Base-by-base conservation (phyloP, 2,329 filamentous ascomycete genomes). In the Epichloe uncinata region DNA sequence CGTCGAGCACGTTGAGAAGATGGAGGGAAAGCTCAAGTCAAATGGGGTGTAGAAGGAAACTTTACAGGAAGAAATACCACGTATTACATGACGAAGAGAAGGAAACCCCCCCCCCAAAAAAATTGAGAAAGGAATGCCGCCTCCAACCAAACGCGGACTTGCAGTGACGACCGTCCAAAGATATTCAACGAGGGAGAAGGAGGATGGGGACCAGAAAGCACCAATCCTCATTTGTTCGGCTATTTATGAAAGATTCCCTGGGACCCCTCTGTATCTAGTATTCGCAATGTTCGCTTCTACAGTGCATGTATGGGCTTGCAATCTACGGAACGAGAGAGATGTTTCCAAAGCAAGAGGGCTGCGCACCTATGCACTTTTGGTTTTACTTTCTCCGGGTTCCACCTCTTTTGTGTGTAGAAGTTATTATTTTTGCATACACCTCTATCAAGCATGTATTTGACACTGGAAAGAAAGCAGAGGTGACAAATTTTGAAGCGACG, bases 1-100 rank as follows among this genome's bases (percentile, higher is more conserved):
- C 69, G 84, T 91, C 30, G 73, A 72, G 51, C 85, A 94, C 65
- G 71, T 95, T 52, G 84, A 93, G 66, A 82, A 81, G 72, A 82
- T 74, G 38, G 83, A 90, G 69, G 82, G 82, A 37, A 78, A 78
- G 65, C 62, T 76, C 53, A 15, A 58, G 42, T 48, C 58, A 34
- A 63, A 55, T 50, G 72, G 71, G n/a, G 64, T 61, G 20, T 48
- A 43, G 46, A 5, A 22, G 30, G 20, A 12, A 8, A 4, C 18
- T 12, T 42, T 2, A 8, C 11, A 3, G 40, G 6, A 16, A 18
- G 2, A 33, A 43, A 13, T 5, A 1, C 20, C 9, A 8, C 5
- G 11, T 12, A 22, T 42, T 5, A 7, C 16, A 22, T 11, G 22
- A 45, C 1, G 16, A 45, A 45, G 18, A 45, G 11, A 26, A 26